These are phyloP conservation scores for Phytophthora chlamydospora DNA, from an alignment of 352 stramenopile species.

Conservation along the genomic window DNA sequence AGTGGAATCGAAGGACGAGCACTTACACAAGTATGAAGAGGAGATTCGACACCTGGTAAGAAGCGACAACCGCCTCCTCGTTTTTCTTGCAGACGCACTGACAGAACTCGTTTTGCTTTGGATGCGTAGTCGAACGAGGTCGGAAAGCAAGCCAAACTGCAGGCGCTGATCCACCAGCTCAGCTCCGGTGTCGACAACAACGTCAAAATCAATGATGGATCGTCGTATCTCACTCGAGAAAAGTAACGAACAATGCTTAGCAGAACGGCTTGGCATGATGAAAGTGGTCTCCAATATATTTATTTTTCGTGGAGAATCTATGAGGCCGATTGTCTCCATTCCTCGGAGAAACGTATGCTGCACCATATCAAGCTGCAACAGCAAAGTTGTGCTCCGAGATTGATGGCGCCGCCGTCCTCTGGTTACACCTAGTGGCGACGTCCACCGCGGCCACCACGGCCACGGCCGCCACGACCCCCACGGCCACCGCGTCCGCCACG, in stretches of 20 bases:
- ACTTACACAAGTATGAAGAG: slow-evolving; percentile 67
- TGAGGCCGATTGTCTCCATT: slow-evolving; percentile 18
- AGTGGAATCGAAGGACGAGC: slow-evolving; percentile 66
- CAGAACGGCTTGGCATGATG: slow-evolving; percentile 12
- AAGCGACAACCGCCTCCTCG: background rate
- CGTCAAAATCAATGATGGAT: slow-evolving; percentile 48
- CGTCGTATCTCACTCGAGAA: slow-evolving; percentile 60
- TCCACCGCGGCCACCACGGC: slow-evolving; percentile 45
- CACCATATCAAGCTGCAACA: slow-evolving; percentile 10
- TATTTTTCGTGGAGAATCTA: slow-evolving; percentile 36
- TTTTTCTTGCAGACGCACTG: slow-evolving; percentile 5
- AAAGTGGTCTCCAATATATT: slow-evolving; percentile 38
- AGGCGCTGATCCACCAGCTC: slow-evolving; percentile 84
- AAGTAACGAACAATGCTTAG: slow-evolving; percentile 45
- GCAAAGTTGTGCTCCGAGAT: slow-evolving; percentile 8
- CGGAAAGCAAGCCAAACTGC: slow-evolving; percentile 80
- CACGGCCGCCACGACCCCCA: slow-evolving; percentile 43
- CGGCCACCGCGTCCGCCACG: slow-evolving; percentile 39
- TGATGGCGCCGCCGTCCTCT: slow-evolving; percentile 5
- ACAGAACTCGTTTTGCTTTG: slow-evolving; percentile 3
- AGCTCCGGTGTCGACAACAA: slow-evolving; percentile 66
- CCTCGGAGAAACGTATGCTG: slow-evolving; percentile 5
- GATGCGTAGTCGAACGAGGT: slow-evolving; percentile 68
- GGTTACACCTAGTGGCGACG: slow-evolving; percentile 48
- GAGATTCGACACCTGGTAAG: slow-evolving; percentile 77